Conservation (phyloP, 257 asterid species). For the Thymus mandschuricus region DNA sequence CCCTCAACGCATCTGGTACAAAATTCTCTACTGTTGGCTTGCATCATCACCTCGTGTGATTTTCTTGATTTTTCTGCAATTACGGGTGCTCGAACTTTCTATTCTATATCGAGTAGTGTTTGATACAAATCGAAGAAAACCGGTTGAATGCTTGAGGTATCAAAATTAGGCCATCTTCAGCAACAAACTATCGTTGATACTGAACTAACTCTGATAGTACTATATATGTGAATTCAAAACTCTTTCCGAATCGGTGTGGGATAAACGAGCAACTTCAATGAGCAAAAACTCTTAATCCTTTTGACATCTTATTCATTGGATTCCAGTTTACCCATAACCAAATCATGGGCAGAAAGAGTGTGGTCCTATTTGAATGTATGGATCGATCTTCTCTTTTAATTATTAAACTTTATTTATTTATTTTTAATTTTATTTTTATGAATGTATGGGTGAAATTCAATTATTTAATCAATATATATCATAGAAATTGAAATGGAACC, state of each 20-base stretch:
- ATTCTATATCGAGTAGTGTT: no score
- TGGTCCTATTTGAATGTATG: constrained; percentile 26
- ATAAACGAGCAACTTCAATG: no score
- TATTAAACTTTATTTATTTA: no score
- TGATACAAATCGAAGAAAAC: no score
- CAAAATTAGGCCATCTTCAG: no score
- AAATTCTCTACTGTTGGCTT: background rate
- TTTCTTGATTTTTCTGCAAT: background rate
- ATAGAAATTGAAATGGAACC: background rate
- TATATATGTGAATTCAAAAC: no score
- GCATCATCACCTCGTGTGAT: constrained; percentile 11
- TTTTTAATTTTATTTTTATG: background rate
- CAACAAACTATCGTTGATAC: no score
- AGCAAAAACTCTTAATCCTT: background rate
- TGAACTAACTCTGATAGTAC: no score
- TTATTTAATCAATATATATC: background rate
- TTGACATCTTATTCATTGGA: constrained; percentile 18
- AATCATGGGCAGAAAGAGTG: constrained; percentile 21
- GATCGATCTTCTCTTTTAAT: no score
- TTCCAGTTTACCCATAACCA: constrained; percentile 21
- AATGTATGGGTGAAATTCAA: background rate
- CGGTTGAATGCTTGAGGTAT: no score
- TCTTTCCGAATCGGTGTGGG: no score
- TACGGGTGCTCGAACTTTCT: no score
- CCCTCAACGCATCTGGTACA: constrained; percentile 28